Conservation (phyloP, 2,329 filamentous ascomycete genomes). For the Pseudogymnoascus sp. region DNA sequence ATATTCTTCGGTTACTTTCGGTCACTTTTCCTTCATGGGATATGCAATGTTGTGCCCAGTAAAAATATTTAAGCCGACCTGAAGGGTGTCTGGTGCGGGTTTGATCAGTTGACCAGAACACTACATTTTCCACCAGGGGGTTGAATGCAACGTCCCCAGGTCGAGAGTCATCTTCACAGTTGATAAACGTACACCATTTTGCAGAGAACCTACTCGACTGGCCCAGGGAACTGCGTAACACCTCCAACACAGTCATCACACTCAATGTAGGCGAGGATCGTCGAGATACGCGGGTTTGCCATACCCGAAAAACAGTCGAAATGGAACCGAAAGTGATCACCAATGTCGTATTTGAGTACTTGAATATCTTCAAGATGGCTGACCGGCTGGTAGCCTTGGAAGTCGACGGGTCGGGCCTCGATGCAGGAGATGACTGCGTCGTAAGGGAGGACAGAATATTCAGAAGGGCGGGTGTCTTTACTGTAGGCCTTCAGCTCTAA, state of each 20-base stretch:
- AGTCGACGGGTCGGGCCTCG: constrained; percentile 48
- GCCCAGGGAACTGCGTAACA: constrained; percentile 53
- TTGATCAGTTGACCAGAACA: constrained; percentile 49
- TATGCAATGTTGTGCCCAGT: not conserved
- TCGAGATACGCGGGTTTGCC: constrained; percentile 30
- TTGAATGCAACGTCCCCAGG: constrained; percentile 48
- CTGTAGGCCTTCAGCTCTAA: too few relatives aligned
- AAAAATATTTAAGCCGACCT: constrained; percentile 56
- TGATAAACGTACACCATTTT: constrained; percentile 46
- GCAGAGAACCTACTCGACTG: constrained; percentile 25
- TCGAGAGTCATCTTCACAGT: constrained; percentile 36
- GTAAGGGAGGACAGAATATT: constrained; percentile 31
- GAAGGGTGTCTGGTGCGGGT: constrained; percentile 51
- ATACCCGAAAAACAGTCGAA: constrained; percentile 46
- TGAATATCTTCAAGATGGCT: constrained; percentile 55
- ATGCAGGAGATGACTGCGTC: constrained; percentile 49
- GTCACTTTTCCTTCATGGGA: not conserved
- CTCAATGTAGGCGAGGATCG: constrained; percentile 56
- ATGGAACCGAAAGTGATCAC: constrained; percentile 54
- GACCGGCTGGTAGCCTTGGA: constrained; percentile 54
- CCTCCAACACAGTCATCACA: constrained; percentile 46
- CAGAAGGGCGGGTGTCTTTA: constrained; percentile 16
- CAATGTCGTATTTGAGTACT: constrained; percentile 53
- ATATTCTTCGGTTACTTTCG: not conserved
- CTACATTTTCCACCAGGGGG: constrained; percentile 49